These are phyloP conservation scores for Glomus cerebriforme DNA, from an alignment of 192 early-diverging fungal species.

Conservation along the genomic window DNA sequence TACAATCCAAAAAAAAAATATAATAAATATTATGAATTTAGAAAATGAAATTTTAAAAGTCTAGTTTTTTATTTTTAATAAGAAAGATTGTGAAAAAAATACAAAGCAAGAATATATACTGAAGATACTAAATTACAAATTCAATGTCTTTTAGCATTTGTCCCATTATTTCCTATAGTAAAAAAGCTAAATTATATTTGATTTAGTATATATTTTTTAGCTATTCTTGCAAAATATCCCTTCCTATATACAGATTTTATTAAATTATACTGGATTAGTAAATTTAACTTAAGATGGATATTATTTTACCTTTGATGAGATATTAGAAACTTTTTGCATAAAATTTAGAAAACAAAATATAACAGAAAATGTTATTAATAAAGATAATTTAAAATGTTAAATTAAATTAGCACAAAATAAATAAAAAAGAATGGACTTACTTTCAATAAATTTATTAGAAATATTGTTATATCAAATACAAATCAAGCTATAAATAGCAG, in stretches of 20 bases:
- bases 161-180: not conserved
- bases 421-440: not conserved
- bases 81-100: not conserved
- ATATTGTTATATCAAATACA: not conserved
- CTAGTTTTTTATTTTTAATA: not conserved
- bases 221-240: slow-evolving; percentile 1
- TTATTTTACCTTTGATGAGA: not conserved
- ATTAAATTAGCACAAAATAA: not conserved
- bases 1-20: not conserved
- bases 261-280: not conserved
- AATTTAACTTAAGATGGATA: not conserved
- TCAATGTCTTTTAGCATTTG: slow-evolving; percentile 9
- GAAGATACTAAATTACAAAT: slow-evolving; percentile 10
- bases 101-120: not conserved
- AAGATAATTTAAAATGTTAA: not conserved
- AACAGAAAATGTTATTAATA: not conserved
- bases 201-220: not conserved
- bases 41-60: not conserved
- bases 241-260: not conserved
- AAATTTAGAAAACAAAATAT: slow-evolving; percentile 21
- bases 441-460: not conserved
- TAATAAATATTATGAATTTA: not conserved
- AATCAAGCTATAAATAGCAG: not conserved
- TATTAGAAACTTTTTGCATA: not conserved
- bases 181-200: not conserved